Percentiles rank a stretch among this genome's conserved stretches.
phyloP scores from a whole-genome alignment of 164 flowering plant species.

The Aristolochia contorta region DNA sequence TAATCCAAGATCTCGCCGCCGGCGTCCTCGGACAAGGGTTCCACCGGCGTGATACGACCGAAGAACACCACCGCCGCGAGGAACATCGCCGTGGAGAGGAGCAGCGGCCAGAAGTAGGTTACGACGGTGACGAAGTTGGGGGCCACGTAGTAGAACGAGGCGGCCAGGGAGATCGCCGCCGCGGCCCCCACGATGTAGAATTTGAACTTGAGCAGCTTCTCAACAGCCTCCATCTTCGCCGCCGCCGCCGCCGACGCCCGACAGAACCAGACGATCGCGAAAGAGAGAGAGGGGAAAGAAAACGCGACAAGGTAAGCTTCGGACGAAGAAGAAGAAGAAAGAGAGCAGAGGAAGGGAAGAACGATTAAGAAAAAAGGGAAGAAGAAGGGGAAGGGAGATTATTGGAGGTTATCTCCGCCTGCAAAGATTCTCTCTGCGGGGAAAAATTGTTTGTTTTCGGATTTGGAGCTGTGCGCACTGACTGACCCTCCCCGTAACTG shows the following conservation, averaged over 20 bases:
- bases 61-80: constrained; percentile 35
- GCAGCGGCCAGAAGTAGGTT: constrained; percentile 74
- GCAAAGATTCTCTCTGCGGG: constrained; percentile 21
- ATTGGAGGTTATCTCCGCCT: constrained; percentile 10
- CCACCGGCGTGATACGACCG: constrained; percentile 41
- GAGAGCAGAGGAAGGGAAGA: background rate
- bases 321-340: constrained; percentile 8
- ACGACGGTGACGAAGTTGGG: constrained; percentile 49
- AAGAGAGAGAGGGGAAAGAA: background rate
- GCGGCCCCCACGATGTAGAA: constrained; percentile 24
- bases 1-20: constrained; percentile 62
- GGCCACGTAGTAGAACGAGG: constrained; percentile 24
- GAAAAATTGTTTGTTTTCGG: constrained; percentile 7
- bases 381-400: background rate
- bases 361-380: background rate
- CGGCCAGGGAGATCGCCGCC: background rate
- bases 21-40: constrained; percentile 27
- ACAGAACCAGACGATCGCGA: background rate
- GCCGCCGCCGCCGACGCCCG: constrained; percentile 2
- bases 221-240: constrained; percentile 38
- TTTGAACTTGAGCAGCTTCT: constrained; percentile 42
- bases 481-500: no score
- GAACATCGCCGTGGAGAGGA: constrained; percentile 62
- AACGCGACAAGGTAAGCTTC: background rate
- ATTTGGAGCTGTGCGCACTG: background rate